Evolutionary conservation across 768 basidiomycete genomes (phyloP), one percentile per base, ranked within the genome.

Genomic region (Lentinus tigrinus): DNA sequence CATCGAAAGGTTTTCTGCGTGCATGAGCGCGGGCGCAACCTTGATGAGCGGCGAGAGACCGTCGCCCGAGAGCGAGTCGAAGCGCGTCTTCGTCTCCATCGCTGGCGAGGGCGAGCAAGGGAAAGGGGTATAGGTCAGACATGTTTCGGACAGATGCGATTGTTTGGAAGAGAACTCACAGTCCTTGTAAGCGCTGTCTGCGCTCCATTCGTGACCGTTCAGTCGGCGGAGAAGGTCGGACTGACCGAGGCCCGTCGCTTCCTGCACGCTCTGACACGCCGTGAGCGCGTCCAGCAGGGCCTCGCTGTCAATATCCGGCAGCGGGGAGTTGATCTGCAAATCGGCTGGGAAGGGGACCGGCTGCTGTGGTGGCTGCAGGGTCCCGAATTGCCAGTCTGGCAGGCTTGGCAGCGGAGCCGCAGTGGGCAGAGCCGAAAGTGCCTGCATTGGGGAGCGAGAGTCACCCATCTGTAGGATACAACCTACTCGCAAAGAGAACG

Each of bases 1-100:
- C 55, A 93, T 77, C 6, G 95, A 96, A 34, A 92, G 77, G 70
- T 96, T 96, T 65, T 95, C 91, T 52, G 91, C 90, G 63, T 91
- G 87, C 91, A 95, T 96, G 60, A 96, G 76, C 16, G 88, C 86
- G 34, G 91, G 91, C 5, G 91, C 89, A 34, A 94, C 84, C 68
- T 85, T 91, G 52, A 92, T 80, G 42, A 93, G 79, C 3, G 90
- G 88, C 2, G 89, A 84, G 39, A 88, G 74, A 14, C 85, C 85
- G 63, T 93, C 89, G 54, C 82, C 82, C 23, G 88, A 79, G 21
- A 82, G 80, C 9, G 77, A 67, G 21, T 92, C 85, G 58, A 81
- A 84, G 13, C 71, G 72, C 13, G 76, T 72, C 14, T 79, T 77
- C 49, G 75, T 75, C 64, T 88, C 87, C 31, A 83, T 74, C 10